Base-by-base conservation (phyloP, 768 basidiomycete genomes). In the Daedaleopsis nitida region DNA sequence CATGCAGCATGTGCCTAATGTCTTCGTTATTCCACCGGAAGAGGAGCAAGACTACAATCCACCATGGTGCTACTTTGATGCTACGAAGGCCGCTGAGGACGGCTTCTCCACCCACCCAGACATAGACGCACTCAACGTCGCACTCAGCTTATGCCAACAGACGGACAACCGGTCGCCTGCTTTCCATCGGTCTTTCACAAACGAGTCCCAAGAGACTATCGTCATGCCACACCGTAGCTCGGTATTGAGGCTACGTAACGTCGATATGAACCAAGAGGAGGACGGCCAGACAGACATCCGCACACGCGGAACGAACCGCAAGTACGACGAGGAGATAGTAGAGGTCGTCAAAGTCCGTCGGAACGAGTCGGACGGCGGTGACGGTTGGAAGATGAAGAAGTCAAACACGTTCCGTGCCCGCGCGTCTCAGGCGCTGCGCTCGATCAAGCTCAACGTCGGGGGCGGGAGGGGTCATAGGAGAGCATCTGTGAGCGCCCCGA, bases 11-110 rank as follows among this genome's bases (percentile, higher is more conserved):
- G 45, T 62, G 37, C 76, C 76, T 6, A 67, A 74, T 52, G 76
- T 77, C 17, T 68, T 74, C 61, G 73, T 77, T 16, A 70, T 70
- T 27, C 74, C 76, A 9, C 76, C 76, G 16, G 75, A 77, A 59
- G 76, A 76, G 45, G 75, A 77, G 56, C 73, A 74, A 42, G 65
- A 66, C 5, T 66, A 69, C 12, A 71, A 69, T 17, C 74, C 72
- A 16, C 76, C 76, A 2, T 76, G 66, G 58, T 72, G 69, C 48
- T 74, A 70, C 37, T 77, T 74, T 53, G 71, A 77, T 48, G 75
- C 73, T 5, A 53, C 58, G 10, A 56, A 69, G 34, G 73, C 68
- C 23, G 60, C 58, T 5, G 48, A 65, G 32, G 53, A 53, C n/a
- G 51, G 50, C 27, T 65, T 64, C 45, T 68, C 65, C 27, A 70